Conservation (phyloP, 352 stramenopile species). For the Saprolegnia diclina region DNA sequence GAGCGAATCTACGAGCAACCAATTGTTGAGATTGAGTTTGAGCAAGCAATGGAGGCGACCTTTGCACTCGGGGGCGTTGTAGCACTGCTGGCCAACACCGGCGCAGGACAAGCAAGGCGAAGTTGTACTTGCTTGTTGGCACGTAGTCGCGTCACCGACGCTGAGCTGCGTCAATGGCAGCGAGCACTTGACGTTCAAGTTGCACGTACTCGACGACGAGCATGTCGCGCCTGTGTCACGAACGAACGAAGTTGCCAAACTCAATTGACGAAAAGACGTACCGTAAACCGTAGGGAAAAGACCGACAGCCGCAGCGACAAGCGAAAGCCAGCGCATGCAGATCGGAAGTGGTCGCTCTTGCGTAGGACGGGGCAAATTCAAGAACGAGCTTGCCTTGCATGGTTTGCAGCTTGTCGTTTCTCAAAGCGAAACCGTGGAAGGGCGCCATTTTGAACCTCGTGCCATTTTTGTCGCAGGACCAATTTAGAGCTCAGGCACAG, state of each 20-base stretch:
- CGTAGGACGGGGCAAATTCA: too few relatives aligned
- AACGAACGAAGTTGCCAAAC: neutral
- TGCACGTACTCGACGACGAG: neutral
- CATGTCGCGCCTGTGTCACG: neutral
- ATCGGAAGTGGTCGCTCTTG: neutral
- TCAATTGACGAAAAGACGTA: neutral
- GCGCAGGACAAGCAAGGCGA: neutral
- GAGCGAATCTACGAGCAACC: conserved; percentile 11
- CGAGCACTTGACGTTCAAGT: conserved; percentile 11
- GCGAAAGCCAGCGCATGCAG: neutral
- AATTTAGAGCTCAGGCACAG: too few relatives aligned
- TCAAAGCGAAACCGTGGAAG: too few relatives aligned
- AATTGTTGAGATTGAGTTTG: neutral
- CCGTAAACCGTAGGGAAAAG: neutral
- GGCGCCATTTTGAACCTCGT: too few relatives aligned
- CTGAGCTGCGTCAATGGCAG: neutral
- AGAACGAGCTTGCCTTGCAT: too few relatives aligned
- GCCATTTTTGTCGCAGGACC: too few relatives aligned
- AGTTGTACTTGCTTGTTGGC: neutral
- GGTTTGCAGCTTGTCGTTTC: too few relatives aligned
- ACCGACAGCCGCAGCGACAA: neutral
- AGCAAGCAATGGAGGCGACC: neutral
- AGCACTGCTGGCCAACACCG: neutral
- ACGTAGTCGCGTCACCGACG: neutral
- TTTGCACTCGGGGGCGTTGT: conserved; percentile 17